Percentiles rank a stretch among this genome's conserved stretches.
phyloP scores from a whole-genome alignment of 2,329 filamentous ascomycete genomes.

The Aspergillus pseudoviridinutans region DNA sequence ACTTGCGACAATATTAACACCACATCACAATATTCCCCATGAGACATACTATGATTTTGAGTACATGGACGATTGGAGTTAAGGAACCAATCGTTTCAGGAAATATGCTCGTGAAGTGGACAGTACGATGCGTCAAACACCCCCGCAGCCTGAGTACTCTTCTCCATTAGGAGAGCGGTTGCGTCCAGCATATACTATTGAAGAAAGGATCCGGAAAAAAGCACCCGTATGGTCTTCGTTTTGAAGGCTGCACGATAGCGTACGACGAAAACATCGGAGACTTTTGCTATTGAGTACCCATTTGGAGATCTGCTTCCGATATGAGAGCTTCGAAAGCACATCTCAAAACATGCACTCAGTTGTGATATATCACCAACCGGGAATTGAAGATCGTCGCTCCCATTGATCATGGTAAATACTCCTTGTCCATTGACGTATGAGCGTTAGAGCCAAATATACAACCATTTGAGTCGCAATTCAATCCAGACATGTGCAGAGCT shows the following conservation, averaged over 20 bases:
- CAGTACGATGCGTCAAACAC: neutral
- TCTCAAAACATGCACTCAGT: neutral
- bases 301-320: neutral
- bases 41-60: neutral
- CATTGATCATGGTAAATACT: neutral
- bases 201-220: neutral
- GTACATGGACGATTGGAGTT: neutral
- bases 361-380: neutral
- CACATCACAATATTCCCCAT: neutral
- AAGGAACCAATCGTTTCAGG: neutral
- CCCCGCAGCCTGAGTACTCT: neutral
- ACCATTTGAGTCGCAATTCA: neutral
- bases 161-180: neutral
- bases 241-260: neutral
- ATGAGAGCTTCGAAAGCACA: neutral
- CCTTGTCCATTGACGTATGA: neutral
- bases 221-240: neutral
- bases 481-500: neutral
- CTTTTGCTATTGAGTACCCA: neutral
- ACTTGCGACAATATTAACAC: conserved; percentile 12
- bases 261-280: neutral
- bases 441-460: neutral
- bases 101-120: neutral
- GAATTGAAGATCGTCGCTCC: neutral
- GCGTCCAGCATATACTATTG: neutral